phyloP scores from a whole-genome alignment of 345 rosid species.

The Hevea brasiliensis region DNA sequence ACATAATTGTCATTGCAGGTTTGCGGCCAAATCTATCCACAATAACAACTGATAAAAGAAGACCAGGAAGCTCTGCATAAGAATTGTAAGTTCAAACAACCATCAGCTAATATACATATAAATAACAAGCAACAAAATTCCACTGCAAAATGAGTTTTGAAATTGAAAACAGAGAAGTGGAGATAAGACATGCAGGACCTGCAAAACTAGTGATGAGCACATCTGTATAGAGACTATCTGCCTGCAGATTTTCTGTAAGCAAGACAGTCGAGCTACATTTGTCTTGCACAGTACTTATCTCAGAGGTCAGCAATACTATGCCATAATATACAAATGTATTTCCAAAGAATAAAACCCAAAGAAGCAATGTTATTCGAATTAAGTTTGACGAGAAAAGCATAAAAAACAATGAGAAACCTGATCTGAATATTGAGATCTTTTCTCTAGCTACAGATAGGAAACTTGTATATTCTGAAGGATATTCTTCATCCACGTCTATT shows the following conservation, averaged over 20 bases:
- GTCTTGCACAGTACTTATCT: slow-evolving; percentile 12
- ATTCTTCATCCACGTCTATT: slow-evolving; percentile 9
- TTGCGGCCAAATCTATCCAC: slow-evolving; percentile 30
- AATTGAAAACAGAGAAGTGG: neutral
- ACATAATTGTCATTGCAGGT: slow-evolving; percentile 19
- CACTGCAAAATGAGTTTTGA: neutral
- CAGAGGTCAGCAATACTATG: slow-evolving; percentile 22
- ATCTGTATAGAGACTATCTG: slow-evolving; percentile 17
- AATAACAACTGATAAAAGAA: slow-evolving; percentile 20
- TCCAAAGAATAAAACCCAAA: slow-evolving; percentile 26
- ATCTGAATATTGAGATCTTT: slow-evolving; percentile 3
- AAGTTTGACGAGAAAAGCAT: slow-evolving; percentile 26
- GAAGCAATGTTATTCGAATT: slow-evolving; percentile 18
- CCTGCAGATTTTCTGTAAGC: neutral
- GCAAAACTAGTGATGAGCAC: slow-evolving; percentile 28
- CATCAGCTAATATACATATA: neutral
- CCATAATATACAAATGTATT: slow-evolving; percentile 25
- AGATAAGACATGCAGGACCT: neutral
- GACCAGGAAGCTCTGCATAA: slow-evolving; percentile 27
- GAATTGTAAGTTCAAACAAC: neutral
- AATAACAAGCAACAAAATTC: neutral
- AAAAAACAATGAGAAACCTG: slow-evolving; percentile 13
- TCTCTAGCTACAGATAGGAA: slow-evolving; percentile 15
- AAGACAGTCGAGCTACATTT: slow-evolving; percentile 9
- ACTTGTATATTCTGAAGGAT: slow-evolving; percentile 6